Conservation (phyloP, 345 rosid genomes). For the Bretschneidera sinensis region DNA sequence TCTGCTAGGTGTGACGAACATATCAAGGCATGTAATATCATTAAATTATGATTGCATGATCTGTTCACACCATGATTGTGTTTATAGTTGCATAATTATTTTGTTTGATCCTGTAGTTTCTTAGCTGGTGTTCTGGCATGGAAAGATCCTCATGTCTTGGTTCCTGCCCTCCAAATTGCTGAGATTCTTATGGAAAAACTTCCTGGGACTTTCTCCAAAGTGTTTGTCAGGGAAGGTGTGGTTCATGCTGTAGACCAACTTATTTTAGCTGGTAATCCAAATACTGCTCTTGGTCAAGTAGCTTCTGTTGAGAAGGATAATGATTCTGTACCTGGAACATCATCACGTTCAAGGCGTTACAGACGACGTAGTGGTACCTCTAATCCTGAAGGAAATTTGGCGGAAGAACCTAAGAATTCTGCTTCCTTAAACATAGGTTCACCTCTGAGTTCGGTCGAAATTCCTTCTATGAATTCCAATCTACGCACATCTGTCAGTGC, state of each 20-base stretch:
- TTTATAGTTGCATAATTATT: conserved; percentile 10
- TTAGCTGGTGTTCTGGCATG: conserved; percentile 98
- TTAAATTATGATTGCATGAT: conserved; percentile 1
- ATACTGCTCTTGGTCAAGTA: conserved; percentile 33
- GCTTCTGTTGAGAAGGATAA: conserved; percentile 71
- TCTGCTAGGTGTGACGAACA: conserved; percentile 72
- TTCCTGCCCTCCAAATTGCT: conserved; percentile 95
- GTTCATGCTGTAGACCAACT: conserved; percentile 99
- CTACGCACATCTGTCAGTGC: conserved; percentile 72
- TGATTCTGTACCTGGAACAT: conserved; percentile 56
- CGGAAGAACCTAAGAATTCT: conserved; percentile 61
- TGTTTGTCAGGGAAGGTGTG: conserved; percentile 95
- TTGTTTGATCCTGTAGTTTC: conserved; percentile 47
- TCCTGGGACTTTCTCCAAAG: conserved; percentile 90
- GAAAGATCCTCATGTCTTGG: conserved; percentile 97
- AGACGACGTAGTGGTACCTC: conserved; percentile 73
- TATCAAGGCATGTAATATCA: conserved; percentile 65
- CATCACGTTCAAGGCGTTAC: conserved; percentile 85
- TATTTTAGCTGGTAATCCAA: conserved; percentile 61
- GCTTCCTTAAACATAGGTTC: conserved; percentile 52
- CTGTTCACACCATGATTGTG: not conserved
- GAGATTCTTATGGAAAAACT: conserved; percentile 99
- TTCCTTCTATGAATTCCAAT: conserved; percentile 60
- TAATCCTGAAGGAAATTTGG: conserved; percentile 57
- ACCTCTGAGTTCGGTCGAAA: conserved; percentile 61